These are phyloP conservation scores for Candida berthetii DNA, from an alignment of 805 yeast genomes.

Conservation along the genomic window DNA sequence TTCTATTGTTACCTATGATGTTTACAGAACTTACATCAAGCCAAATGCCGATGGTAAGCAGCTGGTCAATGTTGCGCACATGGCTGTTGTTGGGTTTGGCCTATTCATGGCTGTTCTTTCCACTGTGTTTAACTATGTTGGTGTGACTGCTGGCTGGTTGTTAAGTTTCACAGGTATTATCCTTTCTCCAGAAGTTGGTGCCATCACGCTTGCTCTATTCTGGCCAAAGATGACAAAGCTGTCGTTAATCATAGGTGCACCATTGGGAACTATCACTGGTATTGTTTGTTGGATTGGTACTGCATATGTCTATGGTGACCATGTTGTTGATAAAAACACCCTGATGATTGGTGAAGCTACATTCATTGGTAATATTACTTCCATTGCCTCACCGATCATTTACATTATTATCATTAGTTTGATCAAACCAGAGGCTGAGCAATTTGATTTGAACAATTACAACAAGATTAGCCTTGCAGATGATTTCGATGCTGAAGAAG, in stretches of 20 bases:
- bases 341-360: conserved; percentile 11
- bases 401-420: conserved; percentile 18
- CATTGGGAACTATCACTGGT: conserved; percentile 18
- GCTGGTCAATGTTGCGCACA: conserved; percentile 28
- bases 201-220: conserved; percentile 27
- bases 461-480: conserved; percentile 9
- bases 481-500: conserved; percentile 14
- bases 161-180: conserved; percentile 33
- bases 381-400: conserved; percentile 22
- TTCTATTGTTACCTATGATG: conserved; percentile 32
- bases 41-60: conserved; percentile 32
- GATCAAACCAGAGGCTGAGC: conserved; percentile 18
- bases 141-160: conserved; percentile 36
- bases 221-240: conserved; percentile 15
- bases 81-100: conserved; percentile 31
- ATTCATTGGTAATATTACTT: conserved; percentile 15
- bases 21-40: conserved; percentile 32
- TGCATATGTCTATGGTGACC: conserved; percentile 14
- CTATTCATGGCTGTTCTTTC: conserved; percentile 31
- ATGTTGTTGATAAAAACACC: conserved; percentile 11
- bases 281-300: conserved; percentile 20
- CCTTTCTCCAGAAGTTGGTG: conserved; percentile 29
- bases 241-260: conserved; percentile 17
- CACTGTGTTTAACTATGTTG: conserved; percentile 32
- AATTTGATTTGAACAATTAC: conserved; percentile 10